phyloP scores from a whole-genome alignment of 1,139 yeast species.

The Yarrowia galli region DNA sequence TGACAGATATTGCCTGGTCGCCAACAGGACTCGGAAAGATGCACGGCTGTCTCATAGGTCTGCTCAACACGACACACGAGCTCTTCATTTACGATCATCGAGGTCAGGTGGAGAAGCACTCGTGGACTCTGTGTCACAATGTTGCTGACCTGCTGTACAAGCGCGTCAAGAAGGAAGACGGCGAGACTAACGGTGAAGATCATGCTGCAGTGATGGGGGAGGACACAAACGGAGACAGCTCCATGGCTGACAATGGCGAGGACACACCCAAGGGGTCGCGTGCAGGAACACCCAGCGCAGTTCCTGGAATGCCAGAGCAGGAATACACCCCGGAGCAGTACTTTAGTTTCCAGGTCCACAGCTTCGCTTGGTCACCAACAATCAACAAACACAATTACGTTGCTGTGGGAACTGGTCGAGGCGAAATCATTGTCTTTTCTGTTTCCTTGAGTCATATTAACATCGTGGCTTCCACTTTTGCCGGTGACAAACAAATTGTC shows the following conservation, averaged over 20 bases:
- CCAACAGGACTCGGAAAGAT: conserved; percentile 21
- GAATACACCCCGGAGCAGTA: conserved; percentile 23
- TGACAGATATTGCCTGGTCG: conserved; percentile 31
- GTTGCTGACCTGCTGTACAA: conserved; percentile 14
- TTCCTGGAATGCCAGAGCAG: neutral
- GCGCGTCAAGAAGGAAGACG: conserved; percentile 6
- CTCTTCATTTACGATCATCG: conserved; percentile 27
- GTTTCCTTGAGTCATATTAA: neutral
- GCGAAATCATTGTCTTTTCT: conserved; percentile 7
- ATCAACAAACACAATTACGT: conserved; percentile 5
- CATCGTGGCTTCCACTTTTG: conserved; percentile 6
- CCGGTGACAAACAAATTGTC: conserved; percentile 1
- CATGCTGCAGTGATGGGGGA: neutral
- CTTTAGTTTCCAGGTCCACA: conserved; percentile 29
- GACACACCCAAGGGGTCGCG: conserved; percentile 1
- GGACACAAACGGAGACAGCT: conserved; percentile 2
- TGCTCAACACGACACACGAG: conserved; percentile 31
- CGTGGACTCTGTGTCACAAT: conserved; percentile 31
- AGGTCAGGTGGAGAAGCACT: conserved; percentile 22
- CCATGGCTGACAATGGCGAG: neutral
- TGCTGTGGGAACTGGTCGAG: conserved; percentile 18
- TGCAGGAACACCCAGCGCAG: conserved; percentile 2
- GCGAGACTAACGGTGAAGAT: conserved; percentile 5
- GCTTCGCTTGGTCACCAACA: conserved; percentile 33
- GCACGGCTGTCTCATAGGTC: conserved; percentile 22